Evolutionary conservation across 768 basidiomycete genomes (phyloP).

Genomic region (Leccinum subtestaceum): DNA sequence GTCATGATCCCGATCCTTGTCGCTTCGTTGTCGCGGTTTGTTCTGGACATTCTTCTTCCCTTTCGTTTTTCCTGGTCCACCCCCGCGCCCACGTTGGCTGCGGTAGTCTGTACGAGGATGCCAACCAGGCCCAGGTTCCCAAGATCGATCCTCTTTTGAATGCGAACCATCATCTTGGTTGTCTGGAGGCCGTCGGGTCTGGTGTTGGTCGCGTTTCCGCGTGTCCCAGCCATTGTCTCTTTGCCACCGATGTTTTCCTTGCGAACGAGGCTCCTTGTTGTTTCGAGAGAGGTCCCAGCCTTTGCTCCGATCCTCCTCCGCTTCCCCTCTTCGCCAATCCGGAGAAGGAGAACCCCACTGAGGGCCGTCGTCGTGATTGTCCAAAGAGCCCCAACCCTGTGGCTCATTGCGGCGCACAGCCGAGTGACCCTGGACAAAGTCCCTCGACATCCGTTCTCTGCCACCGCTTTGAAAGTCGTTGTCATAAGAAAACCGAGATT

Average conservation of each 20-base stretch:
- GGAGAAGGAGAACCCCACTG: slow-evolving; percentile 43
- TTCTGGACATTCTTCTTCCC: slow-evolving; percentile 36
- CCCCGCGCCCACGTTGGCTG: slow-evolving; percentile 37
- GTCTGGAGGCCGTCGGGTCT: slow-evolving; percentile 35
- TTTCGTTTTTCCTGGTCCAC: slow-evolving; percentile 35
- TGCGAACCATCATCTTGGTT: slow-evolving; percentile 22
- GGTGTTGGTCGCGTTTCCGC: slow-evolving; percentile 46
- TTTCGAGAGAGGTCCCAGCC: slow-evolving; percentile 35
- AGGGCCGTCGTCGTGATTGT: slow-evolving; percentile 41
- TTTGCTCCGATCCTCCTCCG: slow-evolving; percentile 38
- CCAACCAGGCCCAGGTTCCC: slow-evolving; percentile 75
- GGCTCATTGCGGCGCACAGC: slow-evolving; percentile 47
- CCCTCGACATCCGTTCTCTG: slow-evolving; percentile 46
- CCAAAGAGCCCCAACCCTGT: slow-evolving; percentile 40
- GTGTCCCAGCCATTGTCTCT: slow-evolving; percentile 50
- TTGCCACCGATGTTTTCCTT: slow-evolving; percentile 33
- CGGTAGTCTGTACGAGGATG: slow-evolving; percentile 46
- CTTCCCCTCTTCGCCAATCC: slow-evolving; percentile 40
- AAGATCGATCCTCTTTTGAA: slow-evolving; percentile 52
- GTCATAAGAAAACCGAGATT: slow-evolving; percentile 38
- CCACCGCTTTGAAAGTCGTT: slow-evolving; percentile 40
- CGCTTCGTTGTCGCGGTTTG: slow-evolving; percentile 33
- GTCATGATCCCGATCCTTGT: slow-evolving; percentile 28
- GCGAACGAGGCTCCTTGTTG: slow-evolving; percentile 35
- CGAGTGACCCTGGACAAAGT: slow-evolving; percentile 44